Evolutionary conservation across 1,284 basidiomycete species (phyloP), one percentile per base, ranked within the genome.

Genomic region (Vanrija sp.): DNA sequence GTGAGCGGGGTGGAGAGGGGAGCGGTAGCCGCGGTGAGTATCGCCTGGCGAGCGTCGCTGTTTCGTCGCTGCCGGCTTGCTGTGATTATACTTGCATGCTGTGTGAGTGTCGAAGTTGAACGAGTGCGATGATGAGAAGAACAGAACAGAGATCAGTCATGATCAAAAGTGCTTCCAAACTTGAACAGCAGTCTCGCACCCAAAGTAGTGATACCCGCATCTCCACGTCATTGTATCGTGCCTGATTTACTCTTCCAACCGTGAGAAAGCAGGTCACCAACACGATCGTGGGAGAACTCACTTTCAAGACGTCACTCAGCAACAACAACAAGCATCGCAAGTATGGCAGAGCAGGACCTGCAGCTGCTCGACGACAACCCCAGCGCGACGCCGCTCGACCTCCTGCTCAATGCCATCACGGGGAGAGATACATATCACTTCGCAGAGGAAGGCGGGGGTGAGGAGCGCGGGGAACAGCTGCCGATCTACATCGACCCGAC

Each of bases 341-440:
- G n/a, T n/a, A 61, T 57, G 48, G 42, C 48, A 8, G 37, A 22
- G 8, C 23, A 19, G 22, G 23, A 49, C 47, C 45, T 59, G 8
- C 45, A 38, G 10, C 50, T 55, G 31, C 53, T 61, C 24, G 59
- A 57, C 43, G 59, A 61, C 44, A 48, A 45, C 31, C 53, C 55
- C 20, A 47, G 48, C 46, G 42, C 49, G 22, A 58, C 60, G 18
- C 70, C 72, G 4, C 58, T 74, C 27, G 69, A 72, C 54, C 57
- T 74, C 3, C 62, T 74, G 18, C 62, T 74, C 41, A 74, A 72
- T 39, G 72, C 72, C 19, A 73, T 74, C 42, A 59, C 63, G 3
- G 66, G 63, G 0, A 55, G 61, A 25, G 45, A 47, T 27, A 47
- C 31, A 16, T 57, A 57, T 41, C 22, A 31, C 35, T 47, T 55